phyloP scores from a whole-genome alignment of 2,329 filamentous ascomycete species.

The Metarhizium sp. region DNA sequence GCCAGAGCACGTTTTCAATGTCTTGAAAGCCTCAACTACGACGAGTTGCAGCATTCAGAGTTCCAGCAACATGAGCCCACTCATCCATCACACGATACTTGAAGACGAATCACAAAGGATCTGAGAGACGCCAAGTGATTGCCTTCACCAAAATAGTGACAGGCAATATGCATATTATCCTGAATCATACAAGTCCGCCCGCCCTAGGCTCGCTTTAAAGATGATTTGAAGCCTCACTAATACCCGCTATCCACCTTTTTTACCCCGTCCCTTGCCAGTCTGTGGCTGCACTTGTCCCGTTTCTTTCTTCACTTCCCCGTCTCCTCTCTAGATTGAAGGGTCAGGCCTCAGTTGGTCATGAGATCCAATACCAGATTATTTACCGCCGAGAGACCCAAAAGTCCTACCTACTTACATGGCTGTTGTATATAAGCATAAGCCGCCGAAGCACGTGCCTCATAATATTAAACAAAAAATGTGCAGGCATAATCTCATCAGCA shows the following conservation, averaged over 20 bases:
- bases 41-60: background rate
- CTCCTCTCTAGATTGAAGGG: background rate
- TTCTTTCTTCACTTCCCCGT: background rate
- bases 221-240: background rate
- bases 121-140: background rate
- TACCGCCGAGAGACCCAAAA: background rate
- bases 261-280: background rate
- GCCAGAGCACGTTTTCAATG: too few species aligned
- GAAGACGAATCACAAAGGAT: background rate
- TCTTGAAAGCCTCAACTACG: too few species aligned
- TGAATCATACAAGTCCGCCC: background rate
- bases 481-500: background rate
- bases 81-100: background rate
- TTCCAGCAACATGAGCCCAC: background rate
- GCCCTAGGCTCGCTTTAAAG: background rate
- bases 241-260: background rate
- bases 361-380: background rate
- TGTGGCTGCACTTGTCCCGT: background rate
- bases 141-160: background rate
- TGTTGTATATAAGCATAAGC: background rate
- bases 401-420: background rate
- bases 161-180: slow-evolving; percentile 2
- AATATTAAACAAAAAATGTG: background rate
- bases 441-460: background rate
- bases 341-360: background rate